Evolutionary conservation across 2,329 filamentous ascomycete genomes (phyloP), one percentile per base, ranked within the genome.

Genomic region (Chrysoporthe puriensis): DNA sequence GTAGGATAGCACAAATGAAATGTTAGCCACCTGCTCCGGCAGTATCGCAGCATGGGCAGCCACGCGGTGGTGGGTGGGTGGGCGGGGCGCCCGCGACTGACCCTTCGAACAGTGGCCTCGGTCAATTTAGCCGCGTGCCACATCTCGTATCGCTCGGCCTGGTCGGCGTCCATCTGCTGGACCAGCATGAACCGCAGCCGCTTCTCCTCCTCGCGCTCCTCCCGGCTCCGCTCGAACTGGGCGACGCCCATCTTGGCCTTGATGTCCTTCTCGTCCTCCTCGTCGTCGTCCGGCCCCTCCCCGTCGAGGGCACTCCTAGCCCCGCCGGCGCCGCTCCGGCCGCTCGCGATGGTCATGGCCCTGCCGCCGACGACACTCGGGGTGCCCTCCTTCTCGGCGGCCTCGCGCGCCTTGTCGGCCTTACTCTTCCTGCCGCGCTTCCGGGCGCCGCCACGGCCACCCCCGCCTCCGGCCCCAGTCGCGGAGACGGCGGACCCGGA

Each of bases 51-150:
- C 62, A 36, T 46, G 4, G 16, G 26, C 56, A 32, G 42, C 42
- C 16, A 26, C 18, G 59, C 61, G 2, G 5, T 48, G 16, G 7
- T 13, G 21, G 3, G 46, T 6, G 36, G 7, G 26, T 2, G 26
- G 26, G 26, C 26, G 26, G 26, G 26, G 0, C 26, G 26, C 26
- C 46, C 60, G 21, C 42, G 34, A 77, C 85, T 67, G 80, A 90
- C 88, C 74, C 89, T 85, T 75, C 91, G 86, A 67, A 94, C 89
- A 21, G 90, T 88, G 7, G 88, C 85, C 71, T 90, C 89, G 32
- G 87, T 86, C 52, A 94, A 79, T 73, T 90, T 91, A 44, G 88
- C 87, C 11, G 88, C 86, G 69, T 90, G 86, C 86, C 88, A 94
- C 32, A 87, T 84, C 76, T 91, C 90, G 75, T 91, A 93, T 61